phyloP scores from a whole-genome alignment of 306 rosid genomes.

The Cicer judaicum region DNA sequence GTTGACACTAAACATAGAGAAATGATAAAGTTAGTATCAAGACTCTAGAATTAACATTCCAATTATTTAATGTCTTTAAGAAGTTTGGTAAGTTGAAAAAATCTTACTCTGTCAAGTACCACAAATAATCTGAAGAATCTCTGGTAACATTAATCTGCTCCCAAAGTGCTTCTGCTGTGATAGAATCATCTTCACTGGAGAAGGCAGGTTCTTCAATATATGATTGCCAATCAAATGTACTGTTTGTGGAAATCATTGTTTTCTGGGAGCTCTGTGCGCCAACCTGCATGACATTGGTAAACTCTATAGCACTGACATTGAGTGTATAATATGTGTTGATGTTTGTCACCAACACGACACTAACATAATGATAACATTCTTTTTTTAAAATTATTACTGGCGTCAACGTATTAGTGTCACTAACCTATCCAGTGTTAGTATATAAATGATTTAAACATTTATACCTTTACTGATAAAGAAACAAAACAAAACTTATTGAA shows the following conservation, averaged over 20 bases:
- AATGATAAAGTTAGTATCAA: neutral
- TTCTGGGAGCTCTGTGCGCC: conserved; percentile 49
- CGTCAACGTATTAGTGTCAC: no score
- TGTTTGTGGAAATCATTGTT: conserved; percentile 49
- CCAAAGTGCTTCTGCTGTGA: conserved; percentile 62
- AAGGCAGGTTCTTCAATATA: conserved; percentile 67
- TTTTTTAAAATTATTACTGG: no score
- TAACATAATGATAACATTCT: no score
- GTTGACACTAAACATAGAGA: conserved; percentile 56
- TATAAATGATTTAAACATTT: conserved; percentile 8
- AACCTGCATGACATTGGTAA: conserved; percentile 53
- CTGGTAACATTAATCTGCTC: conserved; percentile 79
- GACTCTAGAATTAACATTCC: conserved; percentile 24
- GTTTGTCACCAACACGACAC: no score
- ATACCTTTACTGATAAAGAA: conserved; percentile 5
- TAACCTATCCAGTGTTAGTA: no score
- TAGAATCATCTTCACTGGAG: conserved; percentile 49
- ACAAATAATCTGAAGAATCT: conserved; percentile 78
- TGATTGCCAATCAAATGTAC: conserved; percentile 60
- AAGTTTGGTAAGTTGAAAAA: conserved; percentile 37
- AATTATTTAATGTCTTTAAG: neutral
- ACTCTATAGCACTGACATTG: no score
- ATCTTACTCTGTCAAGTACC: conserved; percentile 88
- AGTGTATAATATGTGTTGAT: no score
- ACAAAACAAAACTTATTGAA: neutral